Evolutionary conservation across 176 grass and related monocot genomes (phyloP), one percentile per base, ranked within the genome.

Genomic region (Aegilops bicornis): DNA sequence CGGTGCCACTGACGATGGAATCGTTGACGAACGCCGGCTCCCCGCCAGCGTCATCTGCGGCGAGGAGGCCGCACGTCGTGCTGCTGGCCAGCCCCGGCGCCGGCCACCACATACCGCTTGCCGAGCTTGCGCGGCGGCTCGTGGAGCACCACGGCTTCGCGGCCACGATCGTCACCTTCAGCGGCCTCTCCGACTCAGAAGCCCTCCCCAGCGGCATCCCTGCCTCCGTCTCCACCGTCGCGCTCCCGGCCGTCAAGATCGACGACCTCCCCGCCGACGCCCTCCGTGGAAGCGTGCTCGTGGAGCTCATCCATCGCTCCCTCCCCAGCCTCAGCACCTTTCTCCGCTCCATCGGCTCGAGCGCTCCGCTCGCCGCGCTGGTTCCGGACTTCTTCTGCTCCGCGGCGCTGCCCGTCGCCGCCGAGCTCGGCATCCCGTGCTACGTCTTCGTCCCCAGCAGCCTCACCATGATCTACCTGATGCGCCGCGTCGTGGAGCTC

Each of bases 81-180:
- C 72, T 75, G 72, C 42, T 75, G 23, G 72, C 72, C 2, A 75
- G 72, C 14, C 42, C 72, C 42, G 72, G 27, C 24, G 72, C 72
- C 42, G 72, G 72, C 42, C 72, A 75, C 72, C 24, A 50, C 42
- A 30, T 75, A 30, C 72, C 72, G 13, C 72, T 75, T 14, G 25
- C 23, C 24, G 72, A 75, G 72, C 72, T 75, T 29, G 72, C 72
- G 8, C 72, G 72, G 72, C 42, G 42, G 72, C 42, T 75, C 72
- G 72, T 75, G 23, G 72, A 75, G 7, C 42, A 48, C 42, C 72
- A 75, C 14, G 72, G 72, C 42, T 75, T 75, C 72, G 72, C 42
- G 7, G 72, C 72, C 42, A 75, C 42, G 1, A 3, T 75, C 3
- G 72, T 75, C 72, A 50, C 72, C 72, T 75, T 50, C 72, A 24